Conservation (phyloP, 441 rosid species). For the Viola pubescens region DNA sequence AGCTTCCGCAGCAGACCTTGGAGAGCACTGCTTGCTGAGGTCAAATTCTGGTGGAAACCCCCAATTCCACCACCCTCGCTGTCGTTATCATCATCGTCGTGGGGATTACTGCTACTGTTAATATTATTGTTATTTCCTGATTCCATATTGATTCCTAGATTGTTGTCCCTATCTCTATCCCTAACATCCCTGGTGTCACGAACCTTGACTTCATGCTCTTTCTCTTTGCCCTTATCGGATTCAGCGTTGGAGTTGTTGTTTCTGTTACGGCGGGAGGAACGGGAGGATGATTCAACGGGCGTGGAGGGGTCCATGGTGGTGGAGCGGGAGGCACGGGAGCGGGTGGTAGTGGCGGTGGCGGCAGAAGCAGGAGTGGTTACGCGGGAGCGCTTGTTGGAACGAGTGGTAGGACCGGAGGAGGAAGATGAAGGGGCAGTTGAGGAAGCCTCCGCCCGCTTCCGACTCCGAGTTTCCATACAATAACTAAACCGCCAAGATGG, state of each 20-base stretch:
- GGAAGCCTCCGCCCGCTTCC: slow-evolving; percentile 99
- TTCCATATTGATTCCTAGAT: slow-evolving; percentile 60
- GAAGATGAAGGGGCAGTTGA: slow-evolving; percentile 80
- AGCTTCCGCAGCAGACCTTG: slow-evolving; percentile 92
- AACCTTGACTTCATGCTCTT: slow-evolving; percentile 69
- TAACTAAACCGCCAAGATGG: slow-evolving; percentile 33
- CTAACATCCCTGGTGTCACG: slow-evolving; percentile 38
- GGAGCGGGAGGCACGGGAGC: slow-evolving; percentile 24
- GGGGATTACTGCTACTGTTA: slow-evolving; percentile 14
- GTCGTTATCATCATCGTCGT: slow-evolving; percentile 74
- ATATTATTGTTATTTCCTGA: slow-evolving; percentile 16
- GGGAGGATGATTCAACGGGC: slow-evolving; percentile 50
- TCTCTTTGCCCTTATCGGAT: slow-evolving; percentile 92
- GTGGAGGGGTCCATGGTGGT: slow-evolving; percentile 32
- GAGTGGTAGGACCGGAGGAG: slow-evolving; percentile 70
- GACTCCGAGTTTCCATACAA: slow-evolving; percentile 99
- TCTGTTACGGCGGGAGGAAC: slow-evolving; percentile 53
- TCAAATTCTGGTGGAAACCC: slow-evolving; percentile 75
- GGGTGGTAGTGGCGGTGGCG: slow-evolving; percentile 13
- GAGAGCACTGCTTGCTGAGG: slow-evolving; percentile 90
- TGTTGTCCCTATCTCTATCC: slow-evolving; percentile 35
- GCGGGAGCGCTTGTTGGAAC: slow-evolving; percentile 61
- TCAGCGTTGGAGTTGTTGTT: slow-evolving; percentile 20
- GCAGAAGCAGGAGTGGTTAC: slow-evolving; percentile 25
- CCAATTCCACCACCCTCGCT: slow-evolving; percentile 71